These are phyloP conservation scores for Xylaria sp. DNA, from an alignment of 2,329 filamentous ascomycete genomes.

Conservation along the genomic window DNA sequence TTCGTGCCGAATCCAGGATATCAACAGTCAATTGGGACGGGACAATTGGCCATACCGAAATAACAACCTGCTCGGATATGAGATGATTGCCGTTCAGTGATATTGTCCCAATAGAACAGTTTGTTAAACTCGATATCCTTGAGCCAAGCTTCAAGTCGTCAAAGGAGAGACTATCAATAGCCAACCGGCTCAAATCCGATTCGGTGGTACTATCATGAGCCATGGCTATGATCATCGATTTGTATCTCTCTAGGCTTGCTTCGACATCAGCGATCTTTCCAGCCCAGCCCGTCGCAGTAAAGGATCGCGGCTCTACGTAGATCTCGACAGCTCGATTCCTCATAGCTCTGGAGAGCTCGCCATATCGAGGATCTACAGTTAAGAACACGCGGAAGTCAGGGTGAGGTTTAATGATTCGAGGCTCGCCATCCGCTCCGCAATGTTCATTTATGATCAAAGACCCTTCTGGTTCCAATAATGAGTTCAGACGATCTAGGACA, in stretches of 20 bases:
- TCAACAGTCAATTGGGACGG: conserved; percentile 48
- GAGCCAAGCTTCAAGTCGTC: conserved; percentile 57
- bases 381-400: conserved; percentile 91
- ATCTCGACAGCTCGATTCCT: conserved; percentile 94
- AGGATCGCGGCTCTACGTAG: conserved; percentile 68
- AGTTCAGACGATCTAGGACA: conserved; percentile 93
- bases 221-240: conserved; percentile 51
- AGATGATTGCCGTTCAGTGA: conserved; percentile 15
- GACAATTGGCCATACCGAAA: conserved; percentile 43
- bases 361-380: conserved; percentile 91
- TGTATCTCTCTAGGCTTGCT: conserved; percentile 61
- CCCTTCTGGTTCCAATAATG: conserved; percentile 89
- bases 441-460: conserved; percentile 94
- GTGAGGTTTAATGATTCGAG: conserved; percentile 83
- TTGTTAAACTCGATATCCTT: conserved; percentile 43
- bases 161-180: conserved; percentile 61
- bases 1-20: conserved; percentile 52
- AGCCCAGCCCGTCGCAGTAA: conserved; percentile 50
- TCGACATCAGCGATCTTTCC: conserved; percentile 61
- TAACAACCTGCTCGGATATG: conserved; percentile 32
- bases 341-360: conserved; percentile 96
- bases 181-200: conserved; percentile 49
- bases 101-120: conserved; percentile 16
- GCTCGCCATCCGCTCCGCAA: conserved; percentile 81
- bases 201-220: conserved; percentile 46